These are phyloP conservation scores for Cryptosporidium parvum DNA, from an alignment of 169 alveolate species.

Conservation along the genomic window DNA sequence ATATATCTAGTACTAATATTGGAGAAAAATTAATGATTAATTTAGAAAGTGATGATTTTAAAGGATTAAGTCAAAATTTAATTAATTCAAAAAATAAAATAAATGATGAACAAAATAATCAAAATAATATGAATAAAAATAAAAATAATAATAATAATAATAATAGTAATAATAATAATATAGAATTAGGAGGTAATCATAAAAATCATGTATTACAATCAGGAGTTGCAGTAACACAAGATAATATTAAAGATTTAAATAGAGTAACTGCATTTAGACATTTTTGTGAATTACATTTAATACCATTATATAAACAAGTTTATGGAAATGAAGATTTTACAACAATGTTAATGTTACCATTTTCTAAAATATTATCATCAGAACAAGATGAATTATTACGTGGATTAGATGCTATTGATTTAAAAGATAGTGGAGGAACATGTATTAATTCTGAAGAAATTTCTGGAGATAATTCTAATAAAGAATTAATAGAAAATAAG, in stretches of 20 bases:
- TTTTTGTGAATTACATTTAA: constrained; percentile 67
- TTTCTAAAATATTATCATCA: constrained; percentile 1
- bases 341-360: constrained; percentile 52
- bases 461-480: background rate
- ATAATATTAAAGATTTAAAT: constrained; percentile 61
- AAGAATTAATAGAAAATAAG: background rate
- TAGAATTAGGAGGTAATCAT: background rate
- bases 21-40: background rate
- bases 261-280: constrained; percentile 75
- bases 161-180: background rate
- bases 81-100: background rate
- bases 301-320: constrained; percentile 49
- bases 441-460: background rate
- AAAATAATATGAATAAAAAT: background rate
- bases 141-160: background rate
- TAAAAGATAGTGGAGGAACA: background rate
- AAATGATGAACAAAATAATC: background rate
- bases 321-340: constrained; percentile 42
- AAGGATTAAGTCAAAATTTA: background rate
- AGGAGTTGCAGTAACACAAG: constrained; percentile 74
- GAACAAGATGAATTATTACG: constrained; percentile 25
- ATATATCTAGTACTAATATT: background rate
- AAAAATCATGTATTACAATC: background rate
- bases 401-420: background rate
- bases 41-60: background rate